Conservation (phyloP, 352 stramenopile genomes). For the Plasmopara halstedii region DNA sequence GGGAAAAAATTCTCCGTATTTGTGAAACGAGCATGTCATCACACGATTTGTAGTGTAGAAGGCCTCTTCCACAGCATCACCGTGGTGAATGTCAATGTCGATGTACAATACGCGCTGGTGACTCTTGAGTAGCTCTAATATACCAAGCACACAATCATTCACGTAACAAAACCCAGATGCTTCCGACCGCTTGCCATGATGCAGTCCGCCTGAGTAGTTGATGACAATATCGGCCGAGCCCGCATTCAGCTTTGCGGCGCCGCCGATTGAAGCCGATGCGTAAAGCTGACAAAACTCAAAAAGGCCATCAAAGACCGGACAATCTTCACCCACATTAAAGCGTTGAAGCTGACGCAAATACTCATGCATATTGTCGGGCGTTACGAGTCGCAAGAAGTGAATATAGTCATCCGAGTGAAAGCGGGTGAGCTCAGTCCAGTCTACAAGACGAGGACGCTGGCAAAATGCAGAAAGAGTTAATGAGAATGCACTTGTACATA, state of each 20-base stretch:
- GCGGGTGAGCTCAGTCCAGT: constrained; percentile 94
- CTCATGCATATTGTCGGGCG: constrained; percentile 97
- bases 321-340: constrained; percentile 99
- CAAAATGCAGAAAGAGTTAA: neutral
- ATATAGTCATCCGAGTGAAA: constrained; percentile 99
- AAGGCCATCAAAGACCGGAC: constrained; percentile 98
- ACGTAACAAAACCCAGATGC: constrained; percentile 99
- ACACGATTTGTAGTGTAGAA: constrained; percentile 99
- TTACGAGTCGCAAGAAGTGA: constrained; percentile 97
- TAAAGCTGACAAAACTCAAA: constrained; percentile 99
- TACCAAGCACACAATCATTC: constrained; percentile 98
- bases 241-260: constrained; percentile 94
- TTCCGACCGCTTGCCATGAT: constrained; percentile 99
- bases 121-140: constrained; percentile 97
- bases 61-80: constrained; percentile 98
- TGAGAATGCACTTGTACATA: neutral
- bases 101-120: constrained; percentile 98
- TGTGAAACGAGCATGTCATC: constrained; percentile 98
- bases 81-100: constrained; percentile 99
- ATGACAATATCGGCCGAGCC: constrained; percentile 96
- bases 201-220: constrained; percentile 98
- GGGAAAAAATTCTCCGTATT: constrained; percentile 99
- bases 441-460: constrained; percentile 91
- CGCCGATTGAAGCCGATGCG: constrained; percentile 94
- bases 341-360: constrained; percentile 90